phyloP scores from a whole-genome alignment of 148 eudicot genomes.

The Dianthus caryophyllus region DNA sequence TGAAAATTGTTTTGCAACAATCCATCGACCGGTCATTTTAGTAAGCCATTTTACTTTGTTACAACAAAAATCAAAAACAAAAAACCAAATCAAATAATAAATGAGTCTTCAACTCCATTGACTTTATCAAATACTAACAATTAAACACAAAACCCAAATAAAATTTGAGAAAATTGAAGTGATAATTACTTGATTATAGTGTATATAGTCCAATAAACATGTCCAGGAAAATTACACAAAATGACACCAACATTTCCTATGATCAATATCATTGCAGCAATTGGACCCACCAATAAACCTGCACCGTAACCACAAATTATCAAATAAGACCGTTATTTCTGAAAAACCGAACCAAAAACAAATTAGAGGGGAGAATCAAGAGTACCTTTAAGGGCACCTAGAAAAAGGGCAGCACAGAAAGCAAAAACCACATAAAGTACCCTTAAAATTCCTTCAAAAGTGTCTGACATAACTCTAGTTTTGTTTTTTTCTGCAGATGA shows the following conservation, averaged over 20 bases:
- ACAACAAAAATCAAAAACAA: too few species aligned
- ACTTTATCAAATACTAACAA: background rate
- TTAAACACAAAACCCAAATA: background rate
- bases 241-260: constrained; percentile 76
- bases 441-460: constrained; percentile 37
- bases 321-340: too few species aligned
- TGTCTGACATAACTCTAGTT: constrained; percentile 31
- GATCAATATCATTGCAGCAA: constrained; percentile 72
- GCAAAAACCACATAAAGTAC: constrained; percentile 64
- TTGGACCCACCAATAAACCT: constrained; percentile 89
- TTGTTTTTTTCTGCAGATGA: background rate
- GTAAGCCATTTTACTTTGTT: too few species aligned
- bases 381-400: constrained; percentile 79
- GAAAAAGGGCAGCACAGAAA: constrained; percentile 66
- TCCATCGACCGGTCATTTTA: too few species aligned
- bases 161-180: background rate
- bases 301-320: constrained; percentile 9
- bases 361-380: background rate
- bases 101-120: too few species aligned
- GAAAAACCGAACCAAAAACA: too few species aligned
- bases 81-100: too few species aligned
- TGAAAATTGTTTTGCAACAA: too few species aligned
- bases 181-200: constrained; percentile 67
- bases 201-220: constrained; percentile 80
- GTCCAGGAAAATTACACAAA: constrained; percentile 71